These are phyloP conservation scores for Picea abies DNA, from an alignment of 83 land plant species.

Conservation along the genomic window DNA sequence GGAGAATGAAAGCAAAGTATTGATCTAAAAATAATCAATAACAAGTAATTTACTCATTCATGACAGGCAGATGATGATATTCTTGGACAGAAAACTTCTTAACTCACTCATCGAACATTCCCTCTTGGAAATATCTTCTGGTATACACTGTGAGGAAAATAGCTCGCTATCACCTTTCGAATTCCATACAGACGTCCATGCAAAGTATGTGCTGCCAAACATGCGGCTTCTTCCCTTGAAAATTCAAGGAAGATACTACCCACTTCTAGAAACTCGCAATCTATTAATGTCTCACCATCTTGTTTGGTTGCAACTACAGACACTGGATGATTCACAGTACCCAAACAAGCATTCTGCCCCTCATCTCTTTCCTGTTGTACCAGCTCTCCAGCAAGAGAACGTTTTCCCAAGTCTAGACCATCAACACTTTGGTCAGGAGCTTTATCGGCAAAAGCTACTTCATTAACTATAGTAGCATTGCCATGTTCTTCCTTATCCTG, in stretches of 20 bases:
- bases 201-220: conserved; percentile 83
- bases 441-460: background rate
- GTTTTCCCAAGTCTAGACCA: background rate
- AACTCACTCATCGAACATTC: no score
- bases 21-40: no score
- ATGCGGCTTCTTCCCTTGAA: conserved; percentile 69
- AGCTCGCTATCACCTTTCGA: conserved; percentile 47
- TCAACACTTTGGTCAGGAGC: background rate
- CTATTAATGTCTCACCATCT: background rate
- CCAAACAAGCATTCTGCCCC: background rate
- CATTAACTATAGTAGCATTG: background rate
- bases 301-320: background rate
- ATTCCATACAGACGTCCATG: conserved; percentile 77
- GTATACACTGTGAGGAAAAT: conserved; percentile 41
- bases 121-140: conserved; percentile 30
- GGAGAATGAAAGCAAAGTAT: no score
- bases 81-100: no score
- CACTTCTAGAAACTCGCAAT: conserved; percentile 24
- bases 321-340: background rate
- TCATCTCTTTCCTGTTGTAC: conserved; percentile 3
- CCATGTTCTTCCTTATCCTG: background rate
- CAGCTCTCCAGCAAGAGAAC: background rate
- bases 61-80: no score
- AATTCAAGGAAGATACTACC: conserved; percentile 84
- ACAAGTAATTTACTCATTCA: no score